Evolutionary conservation across 495 filamentous ascomycete species (phyloP).

Genomic region (Lasiosphaeria hispida): DNA sequence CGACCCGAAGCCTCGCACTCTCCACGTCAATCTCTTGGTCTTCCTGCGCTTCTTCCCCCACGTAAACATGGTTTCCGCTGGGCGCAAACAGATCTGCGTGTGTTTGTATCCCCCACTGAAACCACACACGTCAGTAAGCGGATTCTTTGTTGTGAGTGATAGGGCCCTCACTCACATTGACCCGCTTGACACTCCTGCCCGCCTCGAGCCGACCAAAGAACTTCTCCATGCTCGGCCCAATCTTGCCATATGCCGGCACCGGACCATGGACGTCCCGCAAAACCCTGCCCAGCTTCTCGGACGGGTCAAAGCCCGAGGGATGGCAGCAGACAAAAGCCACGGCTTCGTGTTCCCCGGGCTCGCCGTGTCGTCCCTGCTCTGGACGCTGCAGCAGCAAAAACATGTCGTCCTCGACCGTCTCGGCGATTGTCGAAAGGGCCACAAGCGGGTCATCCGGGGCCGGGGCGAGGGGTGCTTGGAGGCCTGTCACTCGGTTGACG

Average conservation of each 20-base stretch:
- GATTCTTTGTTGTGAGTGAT: no score
- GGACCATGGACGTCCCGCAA: constrained; percentile 68
- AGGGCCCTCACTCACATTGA: constrained; percentile 56
- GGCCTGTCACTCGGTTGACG: constrained; percentile 46
- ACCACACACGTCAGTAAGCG: constrained; percentile 7
- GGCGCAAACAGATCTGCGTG: constrained; percentile 55
- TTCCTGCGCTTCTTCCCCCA: constrained; percentile 41
- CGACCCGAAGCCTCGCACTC: constrained; percentile 59
- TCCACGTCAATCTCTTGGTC: constrained; percentile 52
- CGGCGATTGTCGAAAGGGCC: constrained; percentile 51
- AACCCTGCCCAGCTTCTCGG: constrained; percentile 58
- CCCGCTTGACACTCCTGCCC: constrained; percentile 53
- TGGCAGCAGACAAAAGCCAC: constrained; percentile 53
- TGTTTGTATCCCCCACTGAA: constrained; percentile 63
- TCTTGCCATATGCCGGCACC: constrained; percentile 69
- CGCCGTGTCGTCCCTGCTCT: constrained; percentile 35
- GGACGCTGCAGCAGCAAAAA: constrained; percentile 56
- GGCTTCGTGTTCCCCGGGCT: neutral
- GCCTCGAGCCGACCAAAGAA: constrained; percentile 62
- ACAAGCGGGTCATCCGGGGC: constrained; percentile 24
- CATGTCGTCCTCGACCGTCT: constrained; percentile 72
- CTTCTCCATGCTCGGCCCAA: constrained; percentile 73
- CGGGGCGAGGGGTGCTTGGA: constrained; percentile 41
- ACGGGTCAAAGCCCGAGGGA: constrained; percentile 68
- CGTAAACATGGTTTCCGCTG: constrained; percentile 49